Percentiles rank a stretch among this genome's conserved stretches.
These are phyloP conservation scores for Eimeria falciformis DNA, from an alignment of 169 alveolate genomes.

Conservation along the genomic window DNA sequence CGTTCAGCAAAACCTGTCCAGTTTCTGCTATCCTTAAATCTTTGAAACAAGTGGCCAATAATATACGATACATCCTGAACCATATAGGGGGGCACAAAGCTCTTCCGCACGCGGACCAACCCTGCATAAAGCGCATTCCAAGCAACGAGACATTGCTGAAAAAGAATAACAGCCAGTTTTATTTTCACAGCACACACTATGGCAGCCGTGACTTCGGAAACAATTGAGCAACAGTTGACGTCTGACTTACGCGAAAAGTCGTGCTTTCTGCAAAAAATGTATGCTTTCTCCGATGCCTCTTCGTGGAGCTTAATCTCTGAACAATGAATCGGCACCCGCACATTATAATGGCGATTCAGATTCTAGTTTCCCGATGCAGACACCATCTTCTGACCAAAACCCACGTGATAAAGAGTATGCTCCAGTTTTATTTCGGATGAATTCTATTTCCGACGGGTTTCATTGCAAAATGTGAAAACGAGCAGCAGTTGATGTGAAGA, in stretches of 20 bases:
- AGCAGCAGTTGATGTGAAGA: neutral
- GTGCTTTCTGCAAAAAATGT: constrained; percentile 26
- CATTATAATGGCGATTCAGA: too few species aligned
- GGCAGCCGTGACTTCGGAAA: too few species aligned
- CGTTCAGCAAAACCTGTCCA: constrained; percentile 43
- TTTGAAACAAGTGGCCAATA: constrained; percentile 16
- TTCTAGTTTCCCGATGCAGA: too few species aligned
- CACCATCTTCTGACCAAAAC: too few species aligned
- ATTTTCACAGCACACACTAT: too few species aligned
- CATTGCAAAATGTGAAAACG: neutral
- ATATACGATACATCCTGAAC: constrained; percentile 39
- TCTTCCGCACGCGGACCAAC: constrained; percentile 31
- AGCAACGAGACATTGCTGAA: too few species aligned
- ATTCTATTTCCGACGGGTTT: too few species aligned
- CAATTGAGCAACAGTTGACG: too few species aligned
- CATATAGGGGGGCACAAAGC: constrained; percentile 58
- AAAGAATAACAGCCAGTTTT: too few species aligned
- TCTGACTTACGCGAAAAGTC: constrained; percentile 61
- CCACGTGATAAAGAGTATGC: too few species aligned
- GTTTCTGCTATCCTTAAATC: constrained; percentile 18
- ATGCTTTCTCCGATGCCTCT: constrained; percentile 52
- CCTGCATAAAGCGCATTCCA: constrained; percentile 28
- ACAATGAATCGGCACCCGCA: too few species aligned
- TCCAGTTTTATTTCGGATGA: too few species aligned
- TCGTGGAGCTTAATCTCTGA: constrained; percentile 69